Conservation (phyloP, 257 asterid genomes). For the Apocynum venetum region DNA sequence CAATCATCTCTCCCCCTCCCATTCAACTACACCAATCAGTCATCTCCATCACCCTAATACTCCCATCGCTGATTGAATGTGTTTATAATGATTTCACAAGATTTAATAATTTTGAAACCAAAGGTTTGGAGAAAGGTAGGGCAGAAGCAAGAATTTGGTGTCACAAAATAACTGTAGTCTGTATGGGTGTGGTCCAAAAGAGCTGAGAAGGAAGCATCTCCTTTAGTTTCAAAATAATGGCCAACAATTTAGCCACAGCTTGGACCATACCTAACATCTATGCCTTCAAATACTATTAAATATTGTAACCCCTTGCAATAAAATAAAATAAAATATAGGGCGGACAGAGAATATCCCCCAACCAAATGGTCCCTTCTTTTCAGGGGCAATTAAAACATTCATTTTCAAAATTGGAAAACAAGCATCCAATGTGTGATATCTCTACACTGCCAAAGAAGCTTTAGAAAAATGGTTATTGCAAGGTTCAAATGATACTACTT, state of each 20-base stretch:
- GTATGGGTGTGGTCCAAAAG: neutral
- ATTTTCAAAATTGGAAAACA: neutral
- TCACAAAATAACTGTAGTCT: neutral
- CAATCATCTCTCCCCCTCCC: neutral
- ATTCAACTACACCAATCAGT: neutral
- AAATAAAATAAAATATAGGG: no score
- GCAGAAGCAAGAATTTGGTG: neutral
- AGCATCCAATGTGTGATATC: neutral
- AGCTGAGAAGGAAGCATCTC: neutral
- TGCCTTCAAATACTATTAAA: neutral
- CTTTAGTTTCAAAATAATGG: neutral
- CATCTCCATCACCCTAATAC: neutral
- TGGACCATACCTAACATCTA: neutral
- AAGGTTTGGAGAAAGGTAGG: neutral
- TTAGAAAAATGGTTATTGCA: neutral
- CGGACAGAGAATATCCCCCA: neutral
- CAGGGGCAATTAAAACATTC: neutral
- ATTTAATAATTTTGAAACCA: neutral
- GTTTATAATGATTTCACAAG: neutral
- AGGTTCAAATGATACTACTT: neutral
- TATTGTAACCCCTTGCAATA: neutral
- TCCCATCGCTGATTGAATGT: neutral
- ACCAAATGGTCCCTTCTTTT: neutral
- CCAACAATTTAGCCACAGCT: neutral
- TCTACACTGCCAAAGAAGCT: neutral